Conservation (phyloP, 257 asterid genomes). For the Solanum chiquidenum region DNA sequence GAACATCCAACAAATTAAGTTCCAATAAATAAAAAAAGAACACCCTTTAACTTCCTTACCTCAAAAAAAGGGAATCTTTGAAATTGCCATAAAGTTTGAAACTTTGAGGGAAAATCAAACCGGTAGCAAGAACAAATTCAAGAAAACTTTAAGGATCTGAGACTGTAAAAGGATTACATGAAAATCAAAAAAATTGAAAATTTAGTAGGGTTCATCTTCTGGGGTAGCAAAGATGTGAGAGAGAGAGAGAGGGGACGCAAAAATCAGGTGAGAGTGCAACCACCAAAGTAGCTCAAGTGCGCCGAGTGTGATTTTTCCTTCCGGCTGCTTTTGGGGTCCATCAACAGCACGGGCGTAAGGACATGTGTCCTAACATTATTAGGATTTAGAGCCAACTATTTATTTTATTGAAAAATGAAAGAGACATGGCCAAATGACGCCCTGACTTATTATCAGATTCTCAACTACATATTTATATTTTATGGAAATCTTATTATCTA, state of each 20-base stretch:
- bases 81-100: neutral
- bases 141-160: neutral
- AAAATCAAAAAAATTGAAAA: neutral
- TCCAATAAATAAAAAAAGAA: neutral
- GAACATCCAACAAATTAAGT: neutral
- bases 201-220: neutral
- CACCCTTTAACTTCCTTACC: neutral
- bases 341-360: neutral
- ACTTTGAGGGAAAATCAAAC: slow-evolving; percentile 6
- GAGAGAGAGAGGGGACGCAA: slow-evolving; percentile 1
- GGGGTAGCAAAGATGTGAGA: slow-evolving; percentile 4
- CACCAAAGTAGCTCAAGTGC: slow-evolving; percentile 21
- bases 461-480: no score
- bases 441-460: no score
- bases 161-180: neutral
- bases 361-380: neutral
- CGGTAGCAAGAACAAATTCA: neutral
- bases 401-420: neutral
- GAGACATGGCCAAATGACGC: neutral
- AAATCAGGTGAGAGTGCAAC: slow-evolving; percentile 7
- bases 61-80: neutral
- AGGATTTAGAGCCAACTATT: neutral
- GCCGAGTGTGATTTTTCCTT: slow-evolving; percentile 11
- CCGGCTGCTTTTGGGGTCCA: neutral
- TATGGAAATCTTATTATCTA: no score